Evolutionary conservation across 345 rosid species (phyloP).

Genomic region (Aquilaria sinensis): DNA sequence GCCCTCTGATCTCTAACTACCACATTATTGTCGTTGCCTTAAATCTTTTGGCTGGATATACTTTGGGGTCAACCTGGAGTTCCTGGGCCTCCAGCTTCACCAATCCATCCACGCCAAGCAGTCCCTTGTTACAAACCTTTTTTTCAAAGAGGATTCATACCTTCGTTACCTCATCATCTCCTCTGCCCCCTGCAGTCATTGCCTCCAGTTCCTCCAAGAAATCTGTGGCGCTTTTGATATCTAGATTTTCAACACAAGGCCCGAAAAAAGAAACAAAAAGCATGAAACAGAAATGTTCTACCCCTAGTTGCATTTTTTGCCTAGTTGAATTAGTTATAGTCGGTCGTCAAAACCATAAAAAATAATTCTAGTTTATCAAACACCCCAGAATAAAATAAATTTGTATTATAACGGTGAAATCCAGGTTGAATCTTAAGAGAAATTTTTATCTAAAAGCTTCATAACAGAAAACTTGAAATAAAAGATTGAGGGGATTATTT

Average conservation of each 20-base stretch:
- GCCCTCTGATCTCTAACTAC: slow-evolving; percentile 79
- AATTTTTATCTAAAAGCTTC: too few relatives aligned
- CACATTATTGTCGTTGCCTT: slow-evolving; percentile 75
- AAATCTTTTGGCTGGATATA: slow-evolving; percentile 87
- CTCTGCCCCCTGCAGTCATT: slow-evolving; percentile 96
- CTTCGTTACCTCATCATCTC: slow-evolving; percentile 71
- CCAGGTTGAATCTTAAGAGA: too few relatives aligned
- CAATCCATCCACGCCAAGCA: slow-evolving; percentile 43
- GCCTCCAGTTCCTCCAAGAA: slow-evolving; percentile 95
- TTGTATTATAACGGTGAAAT: too few relatives aligned
- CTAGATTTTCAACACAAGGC: slow-evolving; percentile 36
- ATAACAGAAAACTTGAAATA: too few relatives aligned
- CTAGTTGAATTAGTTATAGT: slow-evolving; percentile 56
- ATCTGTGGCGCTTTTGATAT: slow-evolving; percentile 59
- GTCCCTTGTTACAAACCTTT: slow-evolving; percentile 81
- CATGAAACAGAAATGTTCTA: slow-evolving; percentile 21
- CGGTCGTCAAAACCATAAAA: too few relatives aligned
- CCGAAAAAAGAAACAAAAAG: slow-evolving; percentile 9
- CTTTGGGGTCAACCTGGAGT: slow-evolving; percentile 82
- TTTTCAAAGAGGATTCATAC: slow-evolving; percentile 48
- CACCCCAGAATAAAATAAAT: too few relatives aligned
- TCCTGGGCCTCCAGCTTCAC: slow-evolving; percentile 77
- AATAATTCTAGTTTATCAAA: too few relatives aligned
- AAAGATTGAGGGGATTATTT: too few relatives aligned
- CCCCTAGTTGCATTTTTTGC: slow-evolving; percentile 42